Conservation (phyloP, 1,284 basidiomycete genomes). For the Leccinum griseonigrum region DNA sequence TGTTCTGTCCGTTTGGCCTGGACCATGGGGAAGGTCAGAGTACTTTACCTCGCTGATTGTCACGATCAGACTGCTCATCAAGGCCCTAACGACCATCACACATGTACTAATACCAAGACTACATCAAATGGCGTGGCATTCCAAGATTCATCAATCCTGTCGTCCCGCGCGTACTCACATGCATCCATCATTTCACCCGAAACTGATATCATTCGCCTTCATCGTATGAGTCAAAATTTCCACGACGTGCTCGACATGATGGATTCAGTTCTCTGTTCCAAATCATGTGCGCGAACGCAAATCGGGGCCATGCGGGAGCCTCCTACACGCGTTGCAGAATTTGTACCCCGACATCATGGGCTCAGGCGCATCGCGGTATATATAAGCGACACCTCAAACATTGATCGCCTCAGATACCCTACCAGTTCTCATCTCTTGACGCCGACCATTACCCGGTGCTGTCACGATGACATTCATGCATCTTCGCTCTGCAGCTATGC, state of each 20-base stretch:
- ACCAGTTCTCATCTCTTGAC: not conserved
- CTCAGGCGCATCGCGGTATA: not conserved
- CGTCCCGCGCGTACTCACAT: not conserved
- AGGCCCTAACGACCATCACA: not conserved
- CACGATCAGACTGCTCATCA: not conserved
- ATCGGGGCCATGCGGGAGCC: not conserved
- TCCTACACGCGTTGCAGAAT: not conserved
- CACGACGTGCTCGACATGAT: not conserved
- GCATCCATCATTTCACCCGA: not conserved
- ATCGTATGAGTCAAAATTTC: not conserved
- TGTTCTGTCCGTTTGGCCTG: not conserved
- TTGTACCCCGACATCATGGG: not conserved
- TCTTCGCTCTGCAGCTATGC: not conserved
- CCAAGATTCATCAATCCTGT: not conserved
- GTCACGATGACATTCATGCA: not conserved
- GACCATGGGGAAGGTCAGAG: not conserved
- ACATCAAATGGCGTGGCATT: not conserved
- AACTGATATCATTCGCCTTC: not conserved
- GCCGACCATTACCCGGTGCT: not conserved
- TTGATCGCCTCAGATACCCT: not conserved
- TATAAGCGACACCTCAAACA: not conserved
- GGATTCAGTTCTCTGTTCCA: no score
- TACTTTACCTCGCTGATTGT: not conserved
- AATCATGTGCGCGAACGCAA: not conserved
- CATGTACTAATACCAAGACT: not conserved